phyloP scores from a whole-genome alignment of 1,284 basidiomycete genomes.

The Heterobasidion parviporum region DNA sequence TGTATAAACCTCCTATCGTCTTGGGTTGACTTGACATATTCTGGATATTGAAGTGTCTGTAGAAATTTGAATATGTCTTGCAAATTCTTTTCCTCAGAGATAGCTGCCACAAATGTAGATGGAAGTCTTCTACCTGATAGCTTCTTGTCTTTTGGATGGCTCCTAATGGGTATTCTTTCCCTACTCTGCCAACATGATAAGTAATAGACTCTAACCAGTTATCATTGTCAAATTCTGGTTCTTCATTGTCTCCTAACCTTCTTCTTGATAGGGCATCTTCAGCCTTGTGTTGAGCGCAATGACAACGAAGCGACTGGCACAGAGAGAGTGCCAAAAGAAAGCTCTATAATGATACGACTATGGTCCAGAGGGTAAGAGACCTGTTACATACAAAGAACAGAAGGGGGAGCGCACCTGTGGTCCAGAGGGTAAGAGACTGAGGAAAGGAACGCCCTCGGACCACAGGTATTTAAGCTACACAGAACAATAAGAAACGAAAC shows the following conservation, averaged over 20 bases:
- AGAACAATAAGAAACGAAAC: too few species aligned
- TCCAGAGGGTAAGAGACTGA: too few species aligned
- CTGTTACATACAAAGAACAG: too few species aligned
- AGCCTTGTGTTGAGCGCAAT: conserved; percentile 12
- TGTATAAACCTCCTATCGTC: conserved; percentile 4
- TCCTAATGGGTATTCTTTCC: not conserved
- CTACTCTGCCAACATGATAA: conserved; percentile 4
- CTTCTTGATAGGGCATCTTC: conserved; percentile 24
- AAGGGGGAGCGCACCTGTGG: too few species aligned
- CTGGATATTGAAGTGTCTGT: not conserved
- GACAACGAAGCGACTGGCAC: conserved; percentile 23
- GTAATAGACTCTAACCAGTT: conserved; percentile 21
- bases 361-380: too few species aligned
- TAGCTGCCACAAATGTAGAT: conserved; percentile 8
- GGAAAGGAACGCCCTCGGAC: too few species aligned
- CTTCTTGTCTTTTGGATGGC: not conserved
- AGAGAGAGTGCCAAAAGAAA: conserved; percentile 28
- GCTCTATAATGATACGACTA: too few species aligned
- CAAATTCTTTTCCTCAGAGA: not conserved
- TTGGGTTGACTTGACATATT: not conserved
- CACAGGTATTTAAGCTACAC: too few species aligned
- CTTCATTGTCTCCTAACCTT: conserved; percentile 11
- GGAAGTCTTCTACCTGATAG: conserved; percentile 6
- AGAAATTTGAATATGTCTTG: conserved; percentile 4
- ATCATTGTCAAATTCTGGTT: conserved; percentile 9